phyloP scores from a whole-genome alignment of 768 basidiomycete species.

The Russula brevipes region DNA sequence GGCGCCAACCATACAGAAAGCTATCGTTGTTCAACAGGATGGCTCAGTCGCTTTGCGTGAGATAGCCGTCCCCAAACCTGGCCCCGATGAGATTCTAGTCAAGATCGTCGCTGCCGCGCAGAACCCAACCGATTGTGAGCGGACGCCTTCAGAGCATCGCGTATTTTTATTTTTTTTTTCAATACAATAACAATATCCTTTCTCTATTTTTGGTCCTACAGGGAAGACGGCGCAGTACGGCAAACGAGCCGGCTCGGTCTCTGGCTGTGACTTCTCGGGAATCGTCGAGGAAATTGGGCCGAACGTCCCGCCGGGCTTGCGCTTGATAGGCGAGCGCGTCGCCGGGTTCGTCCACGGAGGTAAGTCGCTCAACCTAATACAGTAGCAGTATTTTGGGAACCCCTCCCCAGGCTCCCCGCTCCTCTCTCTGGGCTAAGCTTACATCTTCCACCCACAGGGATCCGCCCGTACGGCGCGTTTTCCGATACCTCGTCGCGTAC shows the following conservation, averaged over 20 bases:
- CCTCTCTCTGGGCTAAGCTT: too few species aligned
- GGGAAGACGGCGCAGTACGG: conserved; percentile 7
- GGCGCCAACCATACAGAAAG: conserved; percentile 9
- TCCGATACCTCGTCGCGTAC: conserved; percentile 28
- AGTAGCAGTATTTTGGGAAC: not conserved
- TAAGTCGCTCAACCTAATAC: not conserved
- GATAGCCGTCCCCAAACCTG: conserved; percentile 16
- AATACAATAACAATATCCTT: too few species aligned
- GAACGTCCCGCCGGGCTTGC: conserved; percentile 18
- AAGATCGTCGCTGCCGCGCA: conserved; percentile 33
- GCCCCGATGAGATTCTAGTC: conserved; percentile 16
- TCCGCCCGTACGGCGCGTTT: conserved; percentile 27
- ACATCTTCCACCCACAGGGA: conserved; percentile 5
- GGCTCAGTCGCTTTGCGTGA: conserved; percentile 13
- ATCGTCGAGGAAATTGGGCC: conserved; percentile 26
- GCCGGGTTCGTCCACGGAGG: conserved; percentile 30
- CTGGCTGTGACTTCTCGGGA: conserved; percentile 31
- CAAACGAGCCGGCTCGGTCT: conserved; percentile 23
- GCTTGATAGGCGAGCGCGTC: conserved; percentile 29
- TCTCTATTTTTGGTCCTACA: not conserved
- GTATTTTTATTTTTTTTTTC: too few species aligned
- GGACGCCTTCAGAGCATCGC: conserved; percentile 20
- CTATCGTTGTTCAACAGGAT: conserved; percentile 4
- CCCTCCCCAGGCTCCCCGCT: too few species aligned
- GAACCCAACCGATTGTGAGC: conserved; percentile 28